Evolutionary conservation across 139 green algal species (phyloP), one percentile per base, ranked within the genome.

Genomic region (Tetradesmus lagerheimii): DNA sequence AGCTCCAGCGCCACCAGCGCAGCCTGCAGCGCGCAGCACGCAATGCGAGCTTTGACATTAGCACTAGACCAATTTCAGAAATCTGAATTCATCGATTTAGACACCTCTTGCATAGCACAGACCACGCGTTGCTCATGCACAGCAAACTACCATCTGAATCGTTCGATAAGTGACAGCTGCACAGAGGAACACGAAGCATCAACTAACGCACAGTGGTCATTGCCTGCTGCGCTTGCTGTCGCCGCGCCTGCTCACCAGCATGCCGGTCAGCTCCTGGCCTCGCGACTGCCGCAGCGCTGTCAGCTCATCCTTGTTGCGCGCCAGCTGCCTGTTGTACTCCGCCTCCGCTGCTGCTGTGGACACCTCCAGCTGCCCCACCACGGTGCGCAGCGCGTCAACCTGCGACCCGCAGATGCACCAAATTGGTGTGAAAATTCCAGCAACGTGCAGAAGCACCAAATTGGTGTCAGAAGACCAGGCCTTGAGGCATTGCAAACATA

Each of bases 241-340:
- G 18, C 16, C 9, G 20, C 35, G 27, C 34, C 35, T 27, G 14
- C 75, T 57, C 66, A 87, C 77, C 87, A 87, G 23, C 77, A 86
- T 86, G 6, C 43, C 78, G 3, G 38, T 45, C 29, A 91, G 87
- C 78, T 91, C 87, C 23, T 39, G 18, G 37, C 39, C 87, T 1
- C 87, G 53, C 18, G 57, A 64, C 78, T 39, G 37, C 34, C 53
- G 43, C 15, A 91, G 62, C 20, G 18, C 87, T 41, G 45, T 43
- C 15, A 91, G 66, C 80, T 91, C 88, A 4, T 78, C 64, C 18
- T 31, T 64, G 80, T 91, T 91, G 23, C 80, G 80, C 23, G 29
- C 64, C 66, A 86, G 39, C 80, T 87, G 80, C 64, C 88, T 66
- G 37, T 76, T 74, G 66, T 91, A 91, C 80, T 83, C 80, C n/a